These are phyloP conservation scores for Fusarium acutatum DNA, from an alignment of 2,329 filamentous ascomycete species.

Conservation along the genomic window DNA sequence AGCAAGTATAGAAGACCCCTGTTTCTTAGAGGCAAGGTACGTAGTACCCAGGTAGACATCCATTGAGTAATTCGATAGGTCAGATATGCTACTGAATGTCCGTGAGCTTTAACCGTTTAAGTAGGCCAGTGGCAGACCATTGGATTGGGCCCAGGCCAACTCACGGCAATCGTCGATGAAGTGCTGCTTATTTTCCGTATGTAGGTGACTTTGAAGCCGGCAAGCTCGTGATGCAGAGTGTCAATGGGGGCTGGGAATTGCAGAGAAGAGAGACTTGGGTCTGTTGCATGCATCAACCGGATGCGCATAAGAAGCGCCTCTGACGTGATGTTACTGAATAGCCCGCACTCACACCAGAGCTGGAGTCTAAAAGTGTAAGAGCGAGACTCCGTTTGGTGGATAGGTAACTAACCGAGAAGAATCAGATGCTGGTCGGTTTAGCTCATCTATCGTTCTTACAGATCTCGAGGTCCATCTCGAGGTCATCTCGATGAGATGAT, in stretches of 20 bases:
- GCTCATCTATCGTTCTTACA: not conserved
- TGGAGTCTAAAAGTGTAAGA: not conserved
- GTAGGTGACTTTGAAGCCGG: not conserved
- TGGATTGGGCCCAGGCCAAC: not conserved
- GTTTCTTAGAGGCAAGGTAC: slow-evolving; percentile 6
- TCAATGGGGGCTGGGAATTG: slow-evolving; percentile 25
- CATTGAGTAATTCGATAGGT: slow-evolving; percentile 16
- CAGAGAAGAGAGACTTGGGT: slow-evolving; percentile 1
- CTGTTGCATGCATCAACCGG: slow-evolving; percentile 32
- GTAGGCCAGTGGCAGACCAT: slow-evolving; percentile 12
- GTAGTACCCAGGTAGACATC: not conserved
- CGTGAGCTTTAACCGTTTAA: slow-evolving; percentile 9
- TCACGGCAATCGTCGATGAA: slow-evolving; percentile 25
- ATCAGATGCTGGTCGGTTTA: not conserved
- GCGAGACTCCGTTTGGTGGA: not conserved
- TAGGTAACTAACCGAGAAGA: not conserved
- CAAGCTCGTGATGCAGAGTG: slow-evolving; percentile 31
- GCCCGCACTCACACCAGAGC: slow-evolving; percentile 5
- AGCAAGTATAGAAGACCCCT: slow-evolving; percentile 19
- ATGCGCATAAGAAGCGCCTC: slow-evolving; percentile 26
- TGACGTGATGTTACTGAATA: slow-evolving; percentile 23
- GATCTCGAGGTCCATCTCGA: not conserved
- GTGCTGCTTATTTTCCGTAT: slow-evolving; percentile 16
- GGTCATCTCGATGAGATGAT: not conserved
- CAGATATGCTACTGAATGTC: slow-evolving; percentile 10